Percentiles rank a stretch among this genome's conserved stretches.
Evolutionary conservation across 148 eudicot genomes (phyloP).

Genomic region (Vaccinium myrtillus): DNA sequence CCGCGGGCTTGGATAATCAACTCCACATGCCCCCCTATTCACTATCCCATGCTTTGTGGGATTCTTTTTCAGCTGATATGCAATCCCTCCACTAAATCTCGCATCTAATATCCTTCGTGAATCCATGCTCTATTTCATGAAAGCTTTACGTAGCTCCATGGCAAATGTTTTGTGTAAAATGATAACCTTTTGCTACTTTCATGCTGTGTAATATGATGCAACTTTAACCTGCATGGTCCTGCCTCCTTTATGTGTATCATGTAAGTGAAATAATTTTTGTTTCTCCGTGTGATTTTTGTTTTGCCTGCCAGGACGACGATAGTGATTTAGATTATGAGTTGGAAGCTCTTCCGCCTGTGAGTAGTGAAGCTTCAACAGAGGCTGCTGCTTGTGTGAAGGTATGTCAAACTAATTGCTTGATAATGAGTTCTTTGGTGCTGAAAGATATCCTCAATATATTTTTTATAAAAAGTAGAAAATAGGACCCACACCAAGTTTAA

Average conservation of each 20-base stretch:
- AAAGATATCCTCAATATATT: not conserved
- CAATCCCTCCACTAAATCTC: not conserved
- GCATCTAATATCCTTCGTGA: not conserved
- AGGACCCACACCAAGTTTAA: not conserved
- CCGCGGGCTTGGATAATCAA: too few relatives aligned
- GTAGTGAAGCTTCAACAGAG: constrained; percentile 54
- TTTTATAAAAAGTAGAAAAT: not conserved
- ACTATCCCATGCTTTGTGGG: not conserved
- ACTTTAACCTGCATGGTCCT: not conserved
- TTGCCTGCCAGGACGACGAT: constrained; percentile 71
- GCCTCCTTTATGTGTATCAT: not conserved
- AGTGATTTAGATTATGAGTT: constrained; percentile 86
- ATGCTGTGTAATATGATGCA: not conserved
- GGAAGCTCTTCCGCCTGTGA: constrained; percentile 63
- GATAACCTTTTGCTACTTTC: not conserved
- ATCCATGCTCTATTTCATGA: not conserved
- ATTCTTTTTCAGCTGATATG: not conserved
- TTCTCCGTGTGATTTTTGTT: constrained; percentile 5
- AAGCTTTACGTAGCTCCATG: not conserved
- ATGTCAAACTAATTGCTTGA: constrained; percentile 6
- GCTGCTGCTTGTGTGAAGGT: constrained; percentile 86
- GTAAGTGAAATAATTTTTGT: not conserved
- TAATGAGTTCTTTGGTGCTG: not conserved
- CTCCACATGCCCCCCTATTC: too few relatives aligned
- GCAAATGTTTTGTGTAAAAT: too few relatives aligned